Evolutionary conservation across 1,284 basidiomycete genomes (phyloP).

Genomic region (Irpex sp.): DNA sequence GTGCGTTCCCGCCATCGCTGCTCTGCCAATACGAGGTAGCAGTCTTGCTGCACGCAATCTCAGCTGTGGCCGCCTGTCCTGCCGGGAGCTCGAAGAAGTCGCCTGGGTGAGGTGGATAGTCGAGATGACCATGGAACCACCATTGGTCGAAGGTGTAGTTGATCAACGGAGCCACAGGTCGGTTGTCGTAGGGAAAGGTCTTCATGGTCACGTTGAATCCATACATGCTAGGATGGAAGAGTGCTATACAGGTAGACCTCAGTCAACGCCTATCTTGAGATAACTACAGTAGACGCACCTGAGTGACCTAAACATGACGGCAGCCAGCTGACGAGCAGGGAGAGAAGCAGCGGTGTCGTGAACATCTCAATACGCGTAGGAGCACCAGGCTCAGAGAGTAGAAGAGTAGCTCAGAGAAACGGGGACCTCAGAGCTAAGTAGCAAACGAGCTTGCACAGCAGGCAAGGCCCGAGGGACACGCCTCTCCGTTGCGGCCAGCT

Average conservation of each 20-base stretch:
- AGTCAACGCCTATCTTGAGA: not conserved
- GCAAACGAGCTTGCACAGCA: not conserved
- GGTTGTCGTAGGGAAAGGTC: slow-evolving; percentile 43
- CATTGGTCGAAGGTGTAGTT: slow-evolving; percentile 57
- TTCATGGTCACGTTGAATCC: slow-evolving; percentile 57
- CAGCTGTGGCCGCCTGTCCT: slow-evolving; percentile 47
- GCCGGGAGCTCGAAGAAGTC: slow-evolving; percentile 61
- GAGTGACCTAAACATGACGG: slow-evolving; percentile 11
- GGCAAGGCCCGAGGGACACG: not conserved
- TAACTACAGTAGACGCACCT: slow-evolving; percentile 10
- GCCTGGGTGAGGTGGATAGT: slow-evolving; percentile 51
- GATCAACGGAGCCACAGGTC: slow-evolving; percentile 31
- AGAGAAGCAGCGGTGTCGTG: not conserved
- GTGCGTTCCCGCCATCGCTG: slow-evolving; percentile 48
- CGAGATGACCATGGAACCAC: slow-evolving; percentile 72
- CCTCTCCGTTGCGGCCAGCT: not conserved
- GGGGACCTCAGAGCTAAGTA: not conserved
- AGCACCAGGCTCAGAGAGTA: not conserved
- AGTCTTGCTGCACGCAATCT: slow-evolving; percentile 57
- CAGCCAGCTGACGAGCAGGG: not conserved
- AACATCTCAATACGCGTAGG: not conserved
- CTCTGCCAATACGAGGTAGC: slow-evolving; percentile 53
- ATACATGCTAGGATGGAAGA: slow-evolving; percentile 36
- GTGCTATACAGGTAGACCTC: slow-evolving; percentile 18
- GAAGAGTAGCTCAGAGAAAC: not conserved